These are phyloP conservation scores for Nasturtium officinale DNA, from an alignment of 345 rosid genomes.

Conservation along the genomic window DNA sequence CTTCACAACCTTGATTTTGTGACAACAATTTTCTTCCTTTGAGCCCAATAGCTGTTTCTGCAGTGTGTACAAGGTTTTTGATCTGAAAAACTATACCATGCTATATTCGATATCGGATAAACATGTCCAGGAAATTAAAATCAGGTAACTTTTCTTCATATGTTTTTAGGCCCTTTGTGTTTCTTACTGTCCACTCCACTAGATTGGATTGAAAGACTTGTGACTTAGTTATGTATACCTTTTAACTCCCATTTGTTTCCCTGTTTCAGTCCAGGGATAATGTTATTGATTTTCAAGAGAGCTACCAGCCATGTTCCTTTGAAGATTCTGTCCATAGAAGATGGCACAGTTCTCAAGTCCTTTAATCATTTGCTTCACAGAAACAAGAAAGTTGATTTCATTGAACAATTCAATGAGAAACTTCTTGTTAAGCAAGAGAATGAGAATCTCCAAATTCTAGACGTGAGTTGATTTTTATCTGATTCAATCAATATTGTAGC, in stretches of 20 bases:
- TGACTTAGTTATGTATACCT: not conserved
- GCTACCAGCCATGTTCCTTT: conserved; percentile 76
- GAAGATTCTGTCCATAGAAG: conserved; percentile 92
- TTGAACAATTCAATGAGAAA: conserved; percentile 96
- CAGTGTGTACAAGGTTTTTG: conserved; percentile 98
- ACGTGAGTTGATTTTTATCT: conserved; percentile 54
- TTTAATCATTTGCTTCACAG: conserved; percentile 91
- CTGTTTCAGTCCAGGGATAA: conserved; percentile 83
- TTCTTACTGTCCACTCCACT: not conserved
- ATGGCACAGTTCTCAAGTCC: conserved; percentile 91
- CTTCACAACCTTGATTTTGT: not conserved
- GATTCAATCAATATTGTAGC: not conserved
- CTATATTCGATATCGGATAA: conserved; percentile 87
- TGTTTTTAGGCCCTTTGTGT: not conserved
- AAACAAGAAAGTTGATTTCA: conserved; percentile 96
- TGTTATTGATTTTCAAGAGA: conserved; percentile 90
- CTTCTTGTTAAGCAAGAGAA: conserved; percentile 99
- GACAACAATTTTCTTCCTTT: conserved; percentile 22
- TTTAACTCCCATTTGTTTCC: not conserved
- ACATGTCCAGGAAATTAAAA: conserved; percentile 92
- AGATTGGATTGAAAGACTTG: not conserved
- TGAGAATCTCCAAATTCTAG: conserved; percentile 97
- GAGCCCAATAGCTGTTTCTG: conserved; percentile 23
- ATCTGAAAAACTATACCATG: conserved; percentile 89
- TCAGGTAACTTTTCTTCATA: conserved; percentile 58